Evolutionary conservation across 1,284 basidiomycete genomes (phyloP), one percentile per base, ranked within the genome.

Genomic region (Ceratobasidium sp.): DNA sequence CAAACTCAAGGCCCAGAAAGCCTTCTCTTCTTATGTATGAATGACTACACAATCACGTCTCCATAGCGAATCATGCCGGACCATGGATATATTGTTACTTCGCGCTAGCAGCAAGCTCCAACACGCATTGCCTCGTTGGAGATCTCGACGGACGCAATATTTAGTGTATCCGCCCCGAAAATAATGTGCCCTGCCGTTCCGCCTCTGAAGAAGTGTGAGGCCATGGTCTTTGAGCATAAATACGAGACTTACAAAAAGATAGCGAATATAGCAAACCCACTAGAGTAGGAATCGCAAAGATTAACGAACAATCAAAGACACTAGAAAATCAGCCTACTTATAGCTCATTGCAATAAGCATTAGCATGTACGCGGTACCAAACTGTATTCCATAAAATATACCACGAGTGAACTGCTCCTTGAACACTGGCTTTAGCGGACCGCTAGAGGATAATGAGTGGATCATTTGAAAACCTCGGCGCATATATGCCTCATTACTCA

Each of bases 271-370:
- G 64, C 28, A 39, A 68, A 77, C 2, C 75, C 75, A 15, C 75
- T 77, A n/a, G 1, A 23, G 7, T 18, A 42, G 12, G 13, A 39
- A 23, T 12, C 23, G 9, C 10, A 20, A 5, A 53, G 49, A 12
- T 46, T 23, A 33, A 10, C 20, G 15, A 13, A 33, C 53, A 15
- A 10, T 55, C 33, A 9, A 40, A 18, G 6, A n/a, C 5, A 26
- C 39, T 23, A 53, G 26, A 39, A 20, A 39, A 33, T 33, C 33
- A 3, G 49, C 75, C 23, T 44, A 77, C 75, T 77, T 77, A 46
- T 58, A 68, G 53, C 75, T 77, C 75, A 77, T 77, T 9, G 75
- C 75, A 33, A 77, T 68, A 1, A 77, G 64, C 75, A 77, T 77
- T 6, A 77, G n/a, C 0, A 77, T 68, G 42, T 68, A 77, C 9